Evolutionary conservation across 495 filamentous ascomycete species (phyloP).

Genomic region (Penicillium ochrochloron): DNA sequence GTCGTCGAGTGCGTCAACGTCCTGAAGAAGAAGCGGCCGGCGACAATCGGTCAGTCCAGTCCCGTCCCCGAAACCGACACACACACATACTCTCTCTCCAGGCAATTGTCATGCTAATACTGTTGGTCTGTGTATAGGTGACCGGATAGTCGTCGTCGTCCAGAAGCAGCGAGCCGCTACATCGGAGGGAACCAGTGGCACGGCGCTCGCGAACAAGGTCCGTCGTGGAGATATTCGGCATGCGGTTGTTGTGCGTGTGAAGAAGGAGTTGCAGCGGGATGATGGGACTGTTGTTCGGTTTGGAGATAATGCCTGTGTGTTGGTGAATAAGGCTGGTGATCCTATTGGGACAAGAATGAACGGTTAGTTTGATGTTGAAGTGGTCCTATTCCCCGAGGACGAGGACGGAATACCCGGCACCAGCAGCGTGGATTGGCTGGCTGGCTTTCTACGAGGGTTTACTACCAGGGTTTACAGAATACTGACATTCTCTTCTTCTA

Average conservation of each 20-base stretch:
- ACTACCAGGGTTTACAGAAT: slow-evolving; percentile 6
- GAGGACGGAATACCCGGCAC: background rate
- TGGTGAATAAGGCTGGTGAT: slow-evolving; percentile 97
- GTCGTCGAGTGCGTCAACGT: slow-evolving; percentile 96
- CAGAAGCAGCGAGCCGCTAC: slow-evolving; percentile 89
- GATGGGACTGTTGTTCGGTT: slow-evolving; percentile 92
- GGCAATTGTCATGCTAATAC: too few species aligned
- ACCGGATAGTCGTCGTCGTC: slow-evolving; percentile 95
- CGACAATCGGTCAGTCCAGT: slow-evolving; percentile 77
- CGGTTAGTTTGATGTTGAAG: slow-evolving; percentile 57
- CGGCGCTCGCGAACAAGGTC: slow-evolving; percentile 83
- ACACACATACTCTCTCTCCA: too few species aligned
- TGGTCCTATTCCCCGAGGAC: background rate
- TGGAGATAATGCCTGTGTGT: slow-evolving; percentile 96
- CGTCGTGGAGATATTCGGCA: slow-evolving; percentile 96
- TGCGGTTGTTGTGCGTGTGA: slow-evolving; percentile 91
- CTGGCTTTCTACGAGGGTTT: background rate
- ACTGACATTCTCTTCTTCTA: slow-evolving; percentile 29
- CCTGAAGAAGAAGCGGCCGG: slow-evolving; percentile 85
- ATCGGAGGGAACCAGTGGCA: slow-evolving; percentile 59
- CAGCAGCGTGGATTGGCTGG: background rate
- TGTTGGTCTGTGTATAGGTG: slow-evolving; percentile 60
- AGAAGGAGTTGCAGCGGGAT: slow-evolving; percentile 78
- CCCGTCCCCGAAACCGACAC: background rate
- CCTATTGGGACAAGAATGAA: slow-evolving; percentile 93